These are phyloP conservation scores for Setaria viridis DNA, from an alignment of 202 grass and related monocot species.

Conservation along the genomic window DNA sequence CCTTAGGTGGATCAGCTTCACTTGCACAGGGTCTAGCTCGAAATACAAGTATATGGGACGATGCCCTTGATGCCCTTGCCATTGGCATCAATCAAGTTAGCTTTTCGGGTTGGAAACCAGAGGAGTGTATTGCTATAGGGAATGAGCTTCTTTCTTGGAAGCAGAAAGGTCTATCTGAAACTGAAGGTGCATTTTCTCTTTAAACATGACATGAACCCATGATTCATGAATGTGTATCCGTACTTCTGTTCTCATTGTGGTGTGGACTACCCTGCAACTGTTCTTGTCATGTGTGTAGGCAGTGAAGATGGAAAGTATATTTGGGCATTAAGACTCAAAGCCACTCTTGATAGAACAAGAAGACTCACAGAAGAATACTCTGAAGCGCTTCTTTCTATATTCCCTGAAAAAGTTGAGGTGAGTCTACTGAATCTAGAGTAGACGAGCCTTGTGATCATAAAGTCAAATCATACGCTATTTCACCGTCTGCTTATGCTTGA, in stretches of 20 bases:
- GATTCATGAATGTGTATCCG: constrained; percentile 11
- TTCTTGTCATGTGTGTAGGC: constrained; percentile 58
- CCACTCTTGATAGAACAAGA: constrained; percentile 88
- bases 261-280: background rate
- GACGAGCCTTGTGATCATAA: background rate
- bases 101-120: constrained; percentile 86
- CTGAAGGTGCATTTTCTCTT: constrained; percentile 62
- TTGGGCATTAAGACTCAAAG: constrained; percentile 92
- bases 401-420: constrained; percentile 92
- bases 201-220: constrained; percentile 13
- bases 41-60: constrained; percentile 66
- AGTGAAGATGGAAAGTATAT: constrained; percentile 88
- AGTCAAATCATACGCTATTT: background rate
- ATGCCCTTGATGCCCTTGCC: constrained; percentile 78
- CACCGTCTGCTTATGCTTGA: background rate
- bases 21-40: constrained; percentile 67
- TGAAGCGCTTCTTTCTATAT: constrained; percentile 88
- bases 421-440: background rate
- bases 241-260: constrained; percentile 12
- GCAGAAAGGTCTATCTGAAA: constrained; percentile 72
- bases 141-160: constrained; percentile 90
- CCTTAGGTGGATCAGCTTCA: constrained; percentile 67
- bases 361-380: constrained; percentile 96
- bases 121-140: constrained; percentile 84
- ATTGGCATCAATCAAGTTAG: constrained; percentile 80